Evolutionary conservation across 2,329 filamentous ascomycete species (phyloP), one percentile per base, ranked within the genome.

Genomic region (Clonostachys solani): DNA sequence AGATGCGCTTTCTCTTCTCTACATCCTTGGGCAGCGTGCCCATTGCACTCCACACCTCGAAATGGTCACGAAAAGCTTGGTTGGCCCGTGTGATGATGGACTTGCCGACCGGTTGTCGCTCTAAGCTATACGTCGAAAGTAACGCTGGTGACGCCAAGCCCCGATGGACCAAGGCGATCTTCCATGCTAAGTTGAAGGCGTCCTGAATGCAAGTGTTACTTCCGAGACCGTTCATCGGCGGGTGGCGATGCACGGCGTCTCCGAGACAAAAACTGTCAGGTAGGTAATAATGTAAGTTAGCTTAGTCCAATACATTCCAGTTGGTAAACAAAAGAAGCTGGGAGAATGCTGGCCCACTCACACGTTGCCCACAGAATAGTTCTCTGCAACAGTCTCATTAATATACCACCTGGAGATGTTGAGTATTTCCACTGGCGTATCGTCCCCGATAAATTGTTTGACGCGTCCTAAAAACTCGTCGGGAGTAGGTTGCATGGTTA

Each of bases 201-300:
- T 80, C 77, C 54, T 79, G 75, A 23, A 81, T 74, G 51, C 78
- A 81, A 1, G 78, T 82, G 54, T 83, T 82, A 29, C 71, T 75
- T 2, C 79, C 78, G 1, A 82, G 67, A 0, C 77, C 80, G 54
- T 81, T 78, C 16, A 74, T 64, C 0, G 79, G 79, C 1, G 80
- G 78, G 55, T 83, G 79, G 2, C 78, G 69, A 55, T 83, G 79
- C 2, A 76, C 75, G 1, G 79, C 75, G 50, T 83, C 80, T 9
- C 80, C 78, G 17, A 12, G 19, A 6, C 19, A 23, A 6, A 23
- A 23, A n/a, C n/a, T n/a, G n/a, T n/a, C n/a, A n/a, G n/a, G n/a
- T n/a, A n/a, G n/a, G n/a, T n/a, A n/a, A n/a, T n/a, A n/a, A n/a
- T n/a, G n/a, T n/a, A n/a, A n/a, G n/a, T n/a, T n/a, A n/a, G n/a